These are phyloP conservation scores for Calcarisporium arbuscula DNA, from an alignment of 2,329 filamentous ascomycete genomes.

Conservation along the genomic window DNA sequence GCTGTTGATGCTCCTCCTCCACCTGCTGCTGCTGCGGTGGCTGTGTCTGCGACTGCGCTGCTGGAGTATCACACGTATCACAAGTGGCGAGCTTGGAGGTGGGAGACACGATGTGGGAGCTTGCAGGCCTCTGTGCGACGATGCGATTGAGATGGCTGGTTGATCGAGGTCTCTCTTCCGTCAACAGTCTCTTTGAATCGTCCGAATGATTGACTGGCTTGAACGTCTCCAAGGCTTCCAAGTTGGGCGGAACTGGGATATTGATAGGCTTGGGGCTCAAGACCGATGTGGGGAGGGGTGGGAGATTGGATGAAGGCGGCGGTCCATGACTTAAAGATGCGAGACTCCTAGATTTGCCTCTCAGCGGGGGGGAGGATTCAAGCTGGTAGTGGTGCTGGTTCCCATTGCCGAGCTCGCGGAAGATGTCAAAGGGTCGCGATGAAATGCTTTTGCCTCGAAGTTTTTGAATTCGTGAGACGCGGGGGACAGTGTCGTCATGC, in stretches of 20 bases:
- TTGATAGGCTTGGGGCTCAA: slow-evolving; percentile 23
- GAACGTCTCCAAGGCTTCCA: slow-evolving; percentile 5
- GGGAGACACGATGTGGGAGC: too few relatives aligned
- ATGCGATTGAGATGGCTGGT: too few relatives aligned
- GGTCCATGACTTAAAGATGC: slow-evolving; percentile 5
- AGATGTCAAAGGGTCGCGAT: slow-evolving; percentile 24
- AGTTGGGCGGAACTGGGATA: slow-evolving; percentile 14
- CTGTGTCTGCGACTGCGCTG: too few relatives aligned
- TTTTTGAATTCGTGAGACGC: slow-evolving; percentile 24
- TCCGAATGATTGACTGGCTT: slow-evolving; percentile 6
- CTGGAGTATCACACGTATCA: too few relatives aligned
- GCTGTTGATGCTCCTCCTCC: slow-evolving; percentile 7
- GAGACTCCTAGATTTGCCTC: slow-evolving; percentile 13
- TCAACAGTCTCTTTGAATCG: slow-evolving; percentile 1
- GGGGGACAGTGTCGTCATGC: slow-evolving; percentile 15
- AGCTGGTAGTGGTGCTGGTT: slow-evolving; percentile 1
- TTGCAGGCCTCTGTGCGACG: too few relatives aligned
- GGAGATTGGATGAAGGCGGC: slow-evolving; percentile 11
- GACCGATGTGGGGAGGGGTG: slow-evolving; percentile 17
- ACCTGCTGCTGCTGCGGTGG: slow-evolving; percentile 7
- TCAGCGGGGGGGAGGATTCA: slow-evolving; percentile 1
- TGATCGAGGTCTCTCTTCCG: too few relatives aligned
- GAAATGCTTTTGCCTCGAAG: slow-evolving; percentile 30
- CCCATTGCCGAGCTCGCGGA: slow-evolving; percentile 13
- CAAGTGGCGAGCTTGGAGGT: too few relatives aligned